Percentiles rank a stretch among this genome's conserved stretches.
Evolutionary conservation across 805 yeast genomes (phyloP).

Genomic region (Lachancea thermotolerans): DNA sequence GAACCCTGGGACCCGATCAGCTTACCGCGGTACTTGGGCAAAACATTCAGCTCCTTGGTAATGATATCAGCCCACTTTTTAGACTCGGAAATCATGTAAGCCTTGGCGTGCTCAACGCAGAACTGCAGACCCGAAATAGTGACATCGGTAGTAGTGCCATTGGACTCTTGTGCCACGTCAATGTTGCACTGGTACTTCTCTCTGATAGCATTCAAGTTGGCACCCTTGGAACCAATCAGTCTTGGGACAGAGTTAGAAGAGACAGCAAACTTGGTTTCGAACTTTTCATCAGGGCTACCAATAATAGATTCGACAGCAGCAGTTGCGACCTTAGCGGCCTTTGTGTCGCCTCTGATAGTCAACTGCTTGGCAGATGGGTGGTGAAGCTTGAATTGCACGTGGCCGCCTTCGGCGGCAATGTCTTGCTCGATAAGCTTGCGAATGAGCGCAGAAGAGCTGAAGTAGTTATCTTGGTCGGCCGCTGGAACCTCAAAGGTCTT

Average conservation of each 20-base stretch:
- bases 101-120: constrained; percentile 67
- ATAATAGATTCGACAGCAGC: constrained; percentile 33
- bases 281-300: constrained; percentile 20
- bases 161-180: constrained; percentile 58
- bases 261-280: constrained; percentile 44
- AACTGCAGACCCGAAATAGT: constrained; percentile 69
- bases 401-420: constrained; percentile 31
- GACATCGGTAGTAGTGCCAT: constrained; percentile 39
- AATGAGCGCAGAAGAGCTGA: constrained; percentile 16
- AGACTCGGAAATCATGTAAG: constrained; percentile 49
- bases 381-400: constrained; percentile 44
- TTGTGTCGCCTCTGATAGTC: constrained; percentile 60
- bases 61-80: constrained; percentile 80
- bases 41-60: constrained; percentile 58
- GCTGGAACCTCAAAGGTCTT: constrained; percentile 46
- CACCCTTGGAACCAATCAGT: constrained; percentile 86
- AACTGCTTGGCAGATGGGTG: constrained; percentile 46
- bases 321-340: constrained; percentile 43
- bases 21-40: constrained; percentile 69
- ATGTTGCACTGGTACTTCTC: constrained; percentile 71
- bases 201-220: constrained; percentile 58
- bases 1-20: constrained; percentile 80
- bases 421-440: constrained; percentile 29
- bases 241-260: constrained; percentile 67
- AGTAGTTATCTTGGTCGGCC: constrained; percentile 45